Percentiles rank a stretch among this genome's conserved stretches.
Conservation (phyloP, 2,329 filamentous ascomycete species). For the Arachnopeziza araneosa region DNA sequence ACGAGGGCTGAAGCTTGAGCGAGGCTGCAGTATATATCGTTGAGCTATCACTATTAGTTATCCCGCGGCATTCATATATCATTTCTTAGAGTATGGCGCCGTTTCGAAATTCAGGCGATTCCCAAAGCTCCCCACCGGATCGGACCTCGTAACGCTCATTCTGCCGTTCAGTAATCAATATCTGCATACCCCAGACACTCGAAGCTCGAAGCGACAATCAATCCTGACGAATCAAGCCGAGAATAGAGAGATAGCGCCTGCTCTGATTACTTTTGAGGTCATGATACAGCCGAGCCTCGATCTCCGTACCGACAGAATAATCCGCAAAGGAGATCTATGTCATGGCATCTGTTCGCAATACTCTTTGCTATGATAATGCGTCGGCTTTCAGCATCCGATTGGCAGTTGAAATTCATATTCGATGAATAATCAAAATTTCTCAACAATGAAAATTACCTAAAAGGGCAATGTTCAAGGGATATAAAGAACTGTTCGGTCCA, state of each 20-base stretch:
- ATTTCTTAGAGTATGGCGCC: too few species aligned
- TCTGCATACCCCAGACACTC: too few species aligned
- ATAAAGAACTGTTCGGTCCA: background rate
- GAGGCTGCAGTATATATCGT: too few species aligned
- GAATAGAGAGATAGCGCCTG: background rate
- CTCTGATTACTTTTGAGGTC: too few species aligned
- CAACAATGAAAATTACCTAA: too few species aligned
- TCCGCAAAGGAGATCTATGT: too few species aligned
- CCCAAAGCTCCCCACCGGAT: background rate
- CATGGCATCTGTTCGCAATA: background rate
- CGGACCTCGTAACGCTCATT: too few species aligned
- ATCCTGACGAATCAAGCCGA: background rate
- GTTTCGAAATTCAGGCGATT: background rate
- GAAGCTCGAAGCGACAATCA: too few species aligned
- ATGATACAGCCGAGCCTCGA: background rate
- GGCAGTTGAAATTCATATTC: background rate
- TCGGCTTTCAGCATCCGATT: background rate
- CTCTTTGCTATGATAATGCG: background rate
- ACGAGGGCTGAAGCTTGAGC: too few species aligned
- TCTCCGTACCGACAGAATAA: too few species aligned
- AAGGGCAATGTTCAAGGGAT: too few species aligned
- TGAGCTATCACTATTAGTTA: background rate
- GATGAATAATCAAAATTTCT: background rate
- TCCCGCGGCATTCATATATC: background rate
- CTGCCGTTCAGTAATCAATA: background rate